Conservation (phyloP, 768 basidiomycete species). For the Lactifluus echinatus region DNA sequence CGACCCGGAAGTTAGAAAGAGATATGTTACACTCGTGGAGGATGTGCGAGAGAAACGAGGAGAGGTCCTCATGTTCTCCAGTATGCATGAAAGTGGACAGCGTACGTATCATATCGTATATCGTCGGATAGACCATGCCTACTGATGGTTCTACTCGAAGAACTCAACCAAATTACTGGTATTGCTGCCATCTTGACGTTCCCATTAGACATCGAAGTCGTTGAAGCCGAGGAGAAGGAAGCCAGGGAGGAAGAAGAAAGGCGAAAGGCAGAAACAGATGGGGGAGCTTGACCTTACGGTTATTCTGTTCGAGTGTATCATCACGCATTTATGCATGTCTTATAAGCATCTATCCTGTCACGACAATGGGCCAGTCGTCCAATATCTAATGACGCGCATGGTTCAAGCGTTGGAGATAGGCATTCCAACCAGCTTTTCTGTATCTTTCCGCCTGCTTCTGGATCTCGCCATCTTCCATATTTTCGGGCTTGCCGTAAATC, state of each 20-base stretch:
- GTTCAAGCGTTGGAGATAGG: slow-evolving; percentile 50
- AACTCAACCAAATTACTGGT: slow-evolving; percentile 92
- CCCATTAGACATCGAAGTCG: slow-evolving; percentile 90
- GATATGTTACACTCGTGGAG: slow-evolving; percentile 84
- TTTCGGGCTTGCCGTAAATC: slow-evolving; percentile 62
- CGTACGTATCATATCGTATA: slow-evolving; percentile 45
- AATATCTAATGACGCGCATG: neutral
- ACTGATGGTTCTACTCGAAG: slow-evolving; percentile 33
- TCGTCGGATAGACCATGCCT: neutral
- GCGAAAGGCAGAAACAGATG: slow-evolving; percentile 10
- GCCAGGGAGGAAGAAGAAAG: slow-evolving; percentile 42
- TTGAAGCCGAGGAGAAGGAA: slow-evolving; percentile 85
- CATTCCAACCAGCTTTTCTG: slow-evolving; percentile 79
- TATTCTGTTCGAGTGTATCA: neutral
- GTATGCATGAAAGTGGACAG: slow-evolving; percentile 99
- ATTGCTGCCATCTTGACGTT: slow-evolving; percentile 94
- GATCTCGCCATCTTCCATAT: slow-evolving; percentile 40
- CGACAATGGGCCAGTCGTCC: neutral
- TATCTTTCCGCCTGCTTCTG: slow-evolving; percentile 77
- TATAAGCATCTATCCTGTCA: neutral
- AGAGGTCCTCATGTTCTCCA: slow-evolving; percentile 95
- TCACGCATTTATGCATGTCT: too few relatives aligned
- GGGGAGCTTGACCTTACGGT: neutral
- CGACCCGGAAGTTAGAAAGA: slow-evolving; percentile 67
- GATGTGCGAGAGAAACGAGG: slow-evolving; percentile 81